phyloP scores from a whole-genome alignment of 768 basidiomycete genomes.

The Butyriboletus loyo region DNA sequence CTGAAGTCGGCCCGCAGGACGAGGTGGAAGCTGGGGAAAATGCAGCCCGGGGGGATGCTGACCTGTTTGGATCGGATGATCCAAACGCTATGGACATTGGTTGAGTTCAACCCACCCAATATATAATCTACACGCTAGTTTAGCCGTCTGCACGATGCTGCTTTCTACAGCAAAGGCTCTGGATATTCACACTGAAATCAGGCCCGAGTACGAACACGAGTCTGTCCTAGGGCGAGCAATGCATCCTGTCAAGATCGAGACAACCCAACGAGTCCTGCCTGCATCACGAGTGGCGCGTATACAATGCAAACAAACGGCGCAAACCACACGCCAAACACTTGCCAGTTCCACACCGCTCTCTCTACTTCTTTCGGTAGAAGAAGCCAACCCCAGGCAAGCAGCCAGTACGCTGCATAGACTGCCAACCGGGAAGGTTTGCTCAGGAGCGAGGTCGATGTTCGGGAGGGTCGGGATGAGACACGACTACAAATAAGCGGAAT shows the following conservation, averaged over 20 bases:
- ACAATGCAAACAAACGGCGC: constrained; percentile 79
- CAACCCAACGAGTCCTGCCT: constrained; percentile 60
- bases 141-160: not conserved
- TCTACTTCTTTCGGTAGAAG: constrained; percentile 42
- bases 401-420: constrained; percentile 37
- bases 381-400: constrained; percentile 61
- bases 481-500: constrained; percentile 56
- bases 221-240: not conserved
- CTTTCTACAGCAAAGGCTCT: not conserved
- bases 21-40: constrained; percentile 31
- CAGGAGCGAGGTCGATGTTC: constrained; percentile 20
- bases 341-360: constrained; percentile 70
- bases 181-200: not conserved
- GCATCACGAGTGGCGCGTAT: constrained; percentile 70
- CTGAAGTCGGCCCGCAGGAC: constrained; percentile 37
- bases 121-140: not conserved
- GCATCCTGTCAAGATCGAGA: constrained; percentile 2
- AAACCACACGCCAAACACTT: constrained; percentile 78
- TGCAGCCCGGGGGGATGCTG: constrained; percentile 23
- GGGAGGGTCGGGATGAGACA: constrained; percentile 26
- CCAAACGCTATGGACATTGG: constrained; percentile 34
- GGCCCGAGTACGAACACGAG: not conserved
- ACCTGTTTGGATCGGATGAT: constrained; percentile 51
- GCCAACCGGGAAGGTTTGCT: constrained; percentile 17
- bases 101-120: constrained; percentile 7